Base-by-base conservation (phyloP, 2,329 filamentous ascomycete species). In the Moelleriella libera region DNA sequence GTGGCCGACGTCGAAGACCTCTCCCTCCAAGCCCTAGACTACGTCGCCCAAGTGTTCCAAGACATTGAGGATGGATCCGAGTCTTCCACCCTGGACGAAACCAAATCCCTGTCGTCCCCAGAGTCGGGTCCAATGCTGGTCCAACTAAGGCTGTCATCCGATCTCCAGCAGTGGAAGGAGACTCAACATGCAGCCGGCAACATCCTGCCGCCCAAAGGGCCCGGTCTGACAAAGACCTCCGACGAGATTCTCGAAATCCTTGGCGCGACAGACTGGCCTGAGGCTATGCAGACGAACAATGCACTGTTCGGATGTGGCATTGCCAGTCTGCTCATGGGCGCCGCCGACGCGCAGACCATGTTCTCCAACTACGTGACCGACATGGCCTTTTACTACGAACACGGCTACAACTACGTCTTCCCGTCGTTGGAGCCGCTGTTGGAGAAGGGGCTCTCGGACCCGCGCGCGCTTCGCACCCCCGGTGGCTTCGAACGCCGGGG, bases 341-440 rank as follows among this genome's bases (percentile, higher is more conserved):
- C 49, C 9, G 50, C 50, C 10, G 49, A 55, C 34, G 51, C 45
- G 29, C 45, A 34, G 43, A 52, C 52, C 43, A 49, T 55, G 47
- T 55, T 55, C 46, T 55, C 54, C 45, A 55, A 55, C 43, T 53
- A 54, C 30, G 53, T 53, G 42, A 54, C 50, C 12, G 54, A 55
- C 43, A 55, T 55, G 53, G 53, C 29, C 34, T 55, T 55, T 42
- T 55, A 54, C 37, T 55, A 55, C 32, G 54, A 55, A 47, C 54
- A 55, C 45, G 52, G 53, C n/a, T 55, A 54, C 47, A 47, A 55
- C 46, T 45, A 51, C 21, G 47, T 55, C 29, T 55, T 53, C 39
- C 53, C 54, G n/a, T 48, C 48, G 21, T 29, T 55, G 9, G 48
- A 52, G 12, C 41, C 41, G 32, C 45, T 55, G 12, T 39, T 55